phyloP scores from a whole-genome alignment of 2,329 filamentous ascomycete species.

The Fusarium verticillioides region DNA sequence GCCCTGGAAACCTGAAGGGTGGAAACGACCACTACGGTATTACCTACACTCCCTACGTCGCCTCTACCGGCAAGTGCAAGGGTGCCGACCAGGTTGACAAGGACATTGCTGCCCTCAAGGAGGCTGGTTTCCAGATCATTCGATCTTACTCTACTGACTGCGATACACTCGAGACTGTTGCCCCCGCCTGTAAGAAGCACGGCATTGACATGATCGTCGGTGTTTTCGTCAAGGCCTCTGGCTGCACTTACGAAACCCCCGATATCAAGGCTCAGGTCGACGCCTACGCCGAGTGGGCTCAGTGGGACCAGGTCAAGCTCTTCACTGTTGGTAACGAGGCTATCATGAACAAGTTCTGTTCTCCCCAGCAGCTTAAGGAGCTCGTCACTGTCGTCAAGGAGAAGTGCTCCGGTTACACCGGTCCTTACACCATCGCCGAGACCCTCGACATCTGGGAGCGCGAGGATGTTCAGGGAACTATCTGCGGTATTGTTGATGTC shows the following conservation, averaged over 20 bases:
- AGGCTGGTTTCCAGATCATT: conserved; percentile 74
- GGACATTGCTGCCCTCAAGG: conserved; percentile 72
- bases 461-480: conserved; percentile 62
- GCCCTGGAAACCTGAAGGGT: conserved; percentile 51
- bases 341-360: conserved; percentile 78
- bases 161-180: conserved; percentile 80
- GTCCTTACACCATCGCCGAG: conserved; percentile 86
- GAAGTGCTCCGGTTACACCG: conserved; percentile 78
- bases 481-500: conserved; percentile 82
- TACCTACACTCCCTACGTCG: conserved; percentile 81
- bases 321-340: conserved; percentile 93
- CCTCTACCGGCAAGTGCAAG: conserved; percentile 72
- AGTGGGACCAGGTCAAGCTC: conserved; percentile 81
- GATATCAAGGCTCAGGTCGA: conserved; percentile 78
- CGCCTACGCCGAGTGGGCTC: conserved; percentile 75
- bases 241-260: conserved; percentile 66
- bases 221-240: conserved; percentile 80
- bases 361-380: conserved; percentile 69
- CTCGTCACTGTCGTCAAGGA: conserved; percentile 77
- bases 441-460: conserved; percentile 82
- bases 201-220: conserved; percentile 86
- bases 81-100: conserved; percentile 62
- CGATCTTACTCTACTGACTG: conserved; percentile 96
- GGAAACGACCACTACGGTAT: conserved; percentile 74
- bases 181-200: conserved; percentile 71